phyloP scores from a whole-genome alignment of 139 green algal genomes.

The Edaphochlamys debaryana region DNA sequence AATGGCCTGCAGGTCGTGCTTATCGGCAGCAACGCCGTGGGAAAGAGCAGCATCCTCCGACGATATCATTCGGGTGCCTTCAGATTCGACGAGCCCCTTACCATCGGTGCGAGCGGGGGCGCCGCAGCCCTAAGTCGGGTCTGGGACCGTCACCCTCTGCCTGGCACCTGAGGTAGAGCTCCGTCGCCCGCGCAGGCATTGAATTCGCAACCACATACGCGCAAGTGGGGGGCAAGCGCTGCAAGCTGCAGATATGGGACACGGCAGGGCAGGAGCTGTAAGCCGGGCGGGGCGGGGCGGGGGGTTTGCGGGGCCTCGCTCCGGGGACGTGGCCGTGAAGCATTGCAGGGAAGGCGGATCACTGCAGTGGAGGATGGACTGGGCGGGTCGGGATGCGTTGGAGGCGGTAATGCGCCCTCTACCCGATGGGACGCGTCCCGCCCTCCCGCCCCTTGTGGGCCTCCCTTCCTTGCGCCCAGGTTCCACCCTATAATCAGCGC shows the following conservation, averaged over 20 bases:
- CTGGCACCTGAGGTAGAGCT: background rate
- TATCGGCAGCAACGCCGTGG: constrained; percentile 90
- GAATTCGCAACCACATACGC: constrained; percentile 97
- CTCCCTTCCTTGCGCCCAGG: background rate
- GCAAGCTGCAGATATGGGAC: constrained; percentile 93
- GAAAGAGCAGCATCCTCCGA: constrained; percentile 90
- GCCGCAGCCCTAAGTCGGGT: too few relatives aligned
- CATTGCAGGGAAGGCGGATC: too few relatives aligned
- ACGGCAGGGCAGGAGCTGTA: too few relatives aligned
- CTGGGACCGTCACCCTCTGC: background rate
- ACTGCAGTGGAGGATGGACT: too few relatives aligned
- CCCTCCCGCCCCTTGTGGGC: too few relatives aligned
- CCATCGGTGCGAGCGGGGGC: constrained; percentile 77
- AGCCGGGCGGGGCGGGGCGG: too few relatives aligned
- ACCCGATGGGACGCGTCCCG: too few relatives aligned
- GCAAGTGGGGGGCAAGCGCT: constrained; percentile 72
- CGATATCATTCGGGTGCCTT: constrained; percentile 88
- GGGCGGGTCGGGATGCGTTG: too few relatives aligned
- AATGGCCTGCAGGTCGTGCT: constrained; percentile 93
- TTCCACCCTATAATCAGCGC: constrained; percentile 96
- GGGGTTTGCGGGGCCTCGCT: constrained; percentile 86
- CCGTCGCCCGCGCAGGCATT: too few relatives aligned
- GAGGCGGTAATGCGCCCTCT: too few relatives aligned
- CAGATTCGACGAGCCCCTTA: constrained; percentile 79
- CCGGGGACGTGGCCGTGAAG: too few relatives aligned